Base-by-base conservation (phyloP, 805 yeast species). In the Pichia ethanolica region DNA sequence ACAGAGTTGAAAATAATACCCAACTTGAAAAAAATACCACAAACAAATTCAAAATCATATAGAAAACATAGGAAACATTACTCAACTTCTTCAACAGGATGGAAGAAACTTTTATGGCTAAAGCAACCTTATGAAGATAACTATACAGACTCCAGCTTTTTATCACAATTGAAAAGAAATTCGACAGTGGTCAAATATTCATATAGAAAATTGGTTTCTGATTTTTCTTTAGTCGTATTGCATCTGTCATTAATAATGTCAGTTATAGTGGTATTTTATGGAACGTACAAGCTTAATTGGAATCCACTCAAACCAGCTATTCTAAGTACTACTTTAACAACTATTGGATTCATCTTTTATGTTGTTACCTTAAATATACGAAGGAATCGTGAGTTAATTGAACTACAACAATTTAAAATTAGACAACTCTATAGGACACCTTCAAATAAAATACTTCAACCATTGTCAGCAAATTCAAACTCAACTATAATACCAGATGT, bases 41-140 rank as follows among this genome's bases (percentile, higher is more conserved):
- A 27, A 7, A 39, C 5, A 6, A 38, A 38, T 12, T 26, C 41
- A 5, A 28, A 14, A 7, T n/a, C 41, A 11, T 32, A 20, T 35
- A 35, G 35, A n/a, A 25, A 10, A 2, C 44, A 39, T 41, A 25
- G 33, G 25, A 14, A 39, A 33, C 44, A 20, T 13, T 35, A 46
- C 28, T 38, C 42, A 25, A 30, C 12, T 12, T 32, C 35, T 20
- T 25, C 14, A 9, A 46, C 49, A 25, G 42, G 46, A 4, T 90
- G 98, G 98, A 77, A 83, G 59, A 86, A 93, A 59, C 77, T 89
- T 37, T 74, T 91, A 11, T 93, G 96, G 83, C 76, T 85, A 35
- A 75, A 78, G 50, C 97, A 90, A 63, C 85, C 85, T 12, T 90
- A 82, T 60, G 95, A 96, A 0, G 99, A 91, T 64, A 93, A 90